phyloP scores from a whole-genome alignment of 2,329 filamentous ascomycete genomes.

The Trichoderma sp. region DNA sequence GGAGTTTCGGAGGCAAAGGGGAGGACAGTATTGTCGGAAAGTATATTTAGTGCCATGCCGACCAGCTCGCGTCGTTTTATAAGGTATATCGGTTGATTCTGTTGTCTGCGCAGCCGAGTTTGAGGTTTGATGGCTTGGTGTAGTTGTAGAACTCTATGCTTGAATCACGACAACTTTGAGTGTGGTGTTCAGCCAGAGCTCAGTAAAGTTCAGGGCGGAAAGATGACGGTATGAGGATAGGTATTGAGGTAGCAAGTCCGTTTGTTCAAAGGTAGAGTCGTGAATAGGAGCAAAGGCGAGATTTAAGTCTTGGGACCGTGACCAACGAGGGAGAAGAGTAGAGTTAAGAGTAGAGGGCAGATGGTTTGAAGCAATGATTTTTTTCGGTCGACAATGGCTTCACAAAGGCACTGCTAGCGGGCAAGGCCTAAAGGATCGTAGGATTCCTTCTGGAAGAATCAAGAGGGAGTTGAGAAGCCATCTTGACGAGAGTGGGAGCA shows the following conservation, averaged over 20 bases:
- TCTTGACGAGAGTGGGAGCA: conserved; percentile 26
- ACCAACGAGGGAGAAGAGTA: neutral
- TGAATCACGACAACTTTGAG: neutral
- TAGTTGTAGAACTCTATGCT: neutral
- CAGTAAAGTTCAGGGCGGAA: neutral
- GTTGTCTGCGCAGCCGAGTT: neutral
- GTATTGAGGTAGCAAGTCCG: neutral
- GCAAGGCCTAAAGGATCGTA: conserved; percentile 25
- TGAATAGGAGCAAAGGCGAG: neutral
- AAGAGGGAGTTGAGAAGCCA: conserved; percentile 28
- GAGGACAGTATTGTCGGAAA: neutral
- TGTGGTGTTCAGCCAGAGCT: neutral
- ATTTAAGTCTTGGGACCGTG: neutral
- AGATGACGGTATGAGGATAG: neutral
- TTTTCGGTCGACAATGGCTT: neutral
- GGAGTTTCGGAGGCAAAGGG: neutral
- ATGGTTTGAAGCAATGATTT: neutral
- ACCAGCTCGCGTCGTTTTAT: neutral
- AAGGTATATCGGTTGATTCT: neutral
- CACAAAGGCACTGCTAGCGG: conserved; percentile 15
- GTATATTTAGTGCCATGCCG: conserved; percentile 6
- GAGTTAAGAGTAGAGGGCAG: neutral
- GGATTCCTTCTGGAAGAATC: conserved; percentile 25
- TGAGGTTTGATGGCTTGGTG: neutral
- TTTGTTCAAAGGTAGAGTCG: neutral